These are phyloP conservation scores for Dendrobium huoshanense DNA, from an alignment of 106 monocot species.

Conservation along the genomic window DNA sequence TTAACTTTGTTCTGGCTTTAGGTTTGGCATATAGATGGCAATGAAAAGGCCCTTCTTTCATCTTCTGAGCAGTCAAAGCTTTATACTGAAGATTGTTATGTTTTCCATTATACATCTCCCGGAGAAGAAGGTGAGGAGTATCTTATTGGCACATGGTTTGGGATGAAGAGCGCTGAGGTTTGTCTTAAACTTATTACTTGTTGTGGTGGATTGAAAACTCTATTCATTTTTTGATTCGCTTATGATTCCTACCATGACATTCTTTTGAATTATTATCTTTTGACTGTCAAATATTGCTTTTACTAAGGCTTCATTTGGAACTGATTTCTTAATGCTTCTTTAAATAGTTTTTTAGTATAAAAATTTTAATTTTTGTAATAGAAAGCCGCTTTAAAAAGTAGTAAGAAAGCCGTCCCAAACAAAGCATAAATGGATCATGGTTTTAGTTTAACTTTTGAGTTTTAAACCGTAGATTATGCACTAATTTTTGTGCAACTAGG, in stretches of 20 bases:
- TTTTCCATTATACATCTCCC: slow-evolving; percentile 88
- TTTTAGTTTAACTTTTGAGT: too few relatives aligned
- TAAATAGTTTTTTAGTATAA: too few relatives aligned
- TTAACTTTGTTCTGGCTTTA: slow-evolving; percentile 10
- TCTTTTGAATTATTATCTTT: too few relatives aligned
- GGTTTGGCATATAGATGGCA: slow-evolving; percentile 89
- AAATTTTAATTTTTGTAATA: too few relatives aligned
- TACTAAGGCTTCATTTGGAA: too few relatives aligned
- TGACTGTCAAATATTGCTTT: too few relatives aligned
- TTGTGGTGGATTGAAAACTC: not conserved
- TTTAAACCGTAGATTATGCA: too few relatives aligned
- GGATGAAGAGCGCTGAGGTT: slow-evolving; percentile 77
- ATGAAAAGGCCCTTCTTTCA: slow-evolving; percentile 65
- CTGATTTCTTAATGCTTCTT: too few relatives aligned
- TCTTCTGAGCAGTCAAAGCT: slow-evolving; percentile 77
- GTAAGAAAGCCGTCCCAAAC: too few relatives aligned
- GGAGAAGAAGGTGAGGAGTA: slow-evolving; percentile 81
- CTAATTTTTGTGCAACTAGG: too few relatives aligned
- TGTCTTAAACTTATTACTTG: not conserved
- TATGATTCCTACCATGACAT: not conserved
- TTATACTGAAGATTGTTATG: slow-evolving; percentile 90
- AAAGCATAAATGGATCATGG: too few relatives aligned
- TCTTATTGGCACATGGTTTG: slow-evolving; percentile 96
- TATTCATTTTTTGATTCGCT: not conserved
- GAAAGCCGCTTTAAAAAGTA: too few relatives aligned